Conservation (phyloP, 2,329 filamentous ascomycete species). For the Fusarium sp. region DNA sequence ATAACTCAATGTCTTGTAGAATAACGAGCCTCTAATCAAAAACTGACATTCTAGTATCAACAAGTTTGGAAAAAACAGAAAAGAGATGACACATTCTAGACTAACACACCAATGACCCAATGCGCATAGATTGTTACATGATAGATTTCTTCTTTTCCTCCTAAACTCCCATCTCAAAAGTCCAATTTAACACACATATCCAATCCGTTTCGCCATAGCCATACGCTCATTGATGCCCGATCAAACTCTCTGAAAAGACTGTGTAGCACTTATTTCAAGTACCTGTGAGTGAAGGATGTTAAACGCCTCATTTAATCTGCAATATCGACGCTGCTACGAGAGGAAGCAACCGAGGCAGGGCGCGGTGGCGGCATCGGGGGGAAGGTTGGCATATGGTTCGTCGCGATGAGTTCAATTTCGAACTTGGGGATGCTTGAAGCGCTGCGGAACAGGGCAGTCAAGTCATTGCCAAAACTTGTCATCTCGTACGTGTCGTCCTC, state of each 20-base stretch:
- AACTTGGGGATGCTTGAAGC: slow-evolving; percentile 38
- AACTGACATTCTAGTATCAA: background rate
- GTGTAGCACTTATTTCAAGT: background rate
- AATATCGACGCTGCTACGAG: slow-evolving; percentile 20
- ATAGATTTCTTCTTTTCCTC: background rate
- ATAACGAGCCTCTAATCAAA: background rate
- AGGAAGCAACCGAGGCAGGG: slow-evolving; percentile 25
- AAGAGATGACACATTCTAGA: background rate
- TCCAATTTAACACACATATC: background rate
- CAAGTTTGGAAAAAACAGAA: background rate
- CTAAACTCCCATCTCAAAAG: slow-evolving; percentile 7
- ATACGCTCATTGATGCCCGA: background rate
- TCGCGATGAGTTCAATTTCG: slow-evolving; percentile 30
- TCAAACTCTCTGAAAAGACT: background rate
- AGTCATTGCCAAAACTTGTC: slow-evolving; percentile 42
- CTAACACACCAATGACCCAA: background rate
- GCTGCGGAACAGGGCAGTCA: slow-evolving; percentile 37
- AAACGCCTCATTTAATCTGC: background rate
- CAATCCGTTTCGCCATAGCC: slow-evolving; percentile 1
- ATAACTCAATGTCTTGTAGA: background rate
- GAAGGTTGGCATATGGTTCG: slow-evolving; percentile 6
- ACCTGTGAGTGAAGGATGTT: background rate
- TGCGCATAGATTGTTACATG: background rate
- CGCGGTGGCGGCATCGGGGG: slow-evolving; percentile 29
- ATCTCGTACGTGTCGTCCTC: slow-evolving; percentile 41